Evolutionary conservation across 1,139 yeast species (phyloP).

Genomic region (Suhomyces kunorum): DNA sequence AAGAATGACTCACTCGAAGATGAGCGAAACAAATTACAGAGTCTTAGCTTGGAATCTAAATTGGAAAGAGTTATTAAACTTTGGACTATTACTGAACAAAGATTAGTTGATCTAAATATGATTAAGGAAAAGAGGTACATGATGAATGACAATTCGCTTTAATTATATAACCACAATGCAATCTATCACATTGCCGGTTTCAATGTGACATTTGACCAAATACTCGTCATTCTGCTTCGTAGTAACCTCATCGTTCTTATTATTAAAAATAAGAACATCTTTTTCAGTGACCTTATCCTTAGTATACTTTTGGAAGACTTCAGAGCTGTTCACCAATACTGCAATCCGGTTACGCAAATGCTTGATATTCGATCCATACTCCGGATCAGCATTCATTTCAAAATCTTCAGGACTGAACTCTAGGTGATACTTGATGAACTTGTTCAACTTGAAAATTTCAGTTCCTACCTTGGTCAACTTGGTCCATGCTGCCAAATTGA

Average conservation of each 20-base stretch:
- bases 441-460: slow-evolving; percentile 25
- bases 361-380: slow-evolving; percentile 66
- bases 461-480: slow-evolving; percentile 21
- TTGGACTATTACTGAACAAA: slow-evolving; percentile 63
- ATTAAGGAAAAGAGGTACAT: slow-evolving; percentile 32
- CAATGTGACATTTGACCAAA: slow-evolving; percentile 60
- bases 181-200: slow-evolving; percentile 63
- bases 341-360: slow-evolving; percentile 59
- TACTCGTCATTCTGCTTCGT: slow-evolving; percentile 45
- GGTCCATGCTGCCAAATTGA: slow-evolving; percentile 24
- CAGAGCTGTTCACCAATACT: slow-evolving; percentile 54
- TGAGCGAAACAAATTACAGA: slow-evolving; percentile 27
- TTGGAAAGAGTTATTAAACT: slow-evolving; percentile 57
- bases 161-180: slow-evolving; percentile 37
- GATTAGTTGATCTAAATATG: slow-evolving; percentile 41
- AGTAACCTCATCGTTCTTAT: slow-evolving; percentile 27
- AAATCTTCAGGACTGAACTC: slow-evolving; percentile 84
- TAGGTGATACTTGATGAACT: slow-evolving; percentile 61
- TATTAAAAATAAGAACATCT: slow-evolving; percentile 36
- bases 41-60: slow-evolving; percentile 44
- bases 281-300: background rate
- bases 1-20: slow-evolving; percentile 29
- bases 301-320: slow-evolving; percentile 7
- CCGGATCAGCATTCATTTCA: slow-evolving; percentile 57
- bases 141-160: slow-evolving; percentile 19